Conservation (phyloP, 2,329 filamentous ascomycete species). For the Pseudomassariella vexata region DNA sequence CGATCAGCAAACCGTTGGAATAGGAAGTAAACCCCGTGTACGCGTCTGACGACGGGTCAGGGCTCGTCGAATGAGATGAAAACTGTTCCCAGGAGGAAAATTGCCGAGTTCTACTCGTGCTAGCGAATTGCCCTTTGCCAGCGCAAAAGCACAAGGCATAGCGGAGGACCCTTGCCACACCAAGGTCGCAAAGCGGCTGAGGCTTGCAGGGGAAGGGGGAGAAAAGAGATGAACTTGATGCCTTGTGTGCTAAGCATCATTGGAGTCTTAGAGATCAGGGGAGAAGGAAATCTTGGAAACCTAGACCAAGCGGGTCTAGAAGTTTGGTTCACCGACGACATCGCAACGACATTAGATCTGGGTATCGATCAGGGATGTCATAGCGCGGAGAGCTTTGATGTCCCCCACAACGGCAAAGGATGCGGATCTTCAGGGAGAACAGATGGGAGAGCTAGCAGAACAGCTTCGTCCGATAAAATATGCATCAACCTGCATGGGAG, state of each 20-base stretch:
- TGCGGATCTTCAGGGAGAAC: constrained; percentile 4
- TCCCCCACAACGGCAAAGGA: constrained; percentile 5
- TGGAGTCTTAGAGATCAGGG: not conserved
- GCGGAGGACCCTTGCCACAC: not conserved
- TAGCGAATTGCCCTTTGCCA: too few species aligned
- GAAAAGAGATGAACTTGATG: not conserved
- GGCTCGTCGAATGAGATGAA: too few species aligned
- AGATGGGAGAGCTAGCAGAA: constrained; percentile 3
- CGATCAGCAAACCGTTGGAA: too few species aligned
- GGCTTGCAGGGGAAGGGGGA: not conserved
- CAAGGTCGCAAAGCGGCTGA: not conserved
- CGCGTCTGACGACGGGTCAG: too few species aligned
- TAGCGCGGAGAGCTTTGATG: constrained; percentile 3
- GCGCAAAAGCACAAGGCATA: not conserved
- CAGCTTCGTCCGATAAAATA: too few species aligned
- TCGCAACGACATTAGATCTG: constrained; percentile 1
- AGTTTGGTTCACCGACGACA: constrained; percentile 2
- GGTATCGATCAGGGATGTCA: constrained; percentile 2
- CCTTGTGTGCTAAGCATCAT: too few species aligned
- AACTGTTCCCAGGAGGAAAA: too few species aligned
- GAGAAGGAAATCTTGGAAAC: not conserved
- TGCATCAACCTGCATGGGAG: constrained; percentile 1
- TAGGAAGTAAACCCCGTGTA: too few species aligned
- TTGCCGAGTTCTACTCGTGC: too few species aligned
- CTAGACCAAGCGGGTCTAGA: not conserved